These are phyloP conservation scores for Colletotrichum lentis DNA, from an alignment of 2,329 filamentous ascomycete genomes.

Conservation along the genomic window DNA sequence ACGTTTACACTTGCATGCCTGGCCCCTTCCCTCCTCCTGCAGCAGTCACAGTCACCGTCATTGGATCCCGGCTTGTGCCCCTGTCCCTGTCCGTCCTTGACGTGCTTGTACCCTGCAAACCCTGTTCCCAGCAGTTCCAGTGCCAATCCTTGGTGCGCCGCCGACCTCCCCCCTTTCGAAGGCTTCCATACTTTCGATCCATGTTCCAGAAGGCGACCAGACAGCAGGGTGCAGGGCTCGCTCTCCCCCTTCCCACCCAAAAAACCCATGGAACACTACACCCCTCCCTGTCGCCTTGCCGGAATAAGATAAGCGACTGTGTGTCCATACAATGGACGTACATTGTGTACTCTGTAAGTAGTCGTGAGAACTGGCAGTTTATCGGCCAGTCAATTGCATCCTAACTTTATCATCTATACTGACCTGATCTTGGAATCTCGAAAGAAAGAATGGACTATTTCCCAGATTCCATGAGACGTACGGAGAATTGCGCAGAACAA, in stretches of 20 bases:
- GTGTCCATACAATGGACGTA: not conserved
- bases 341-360: not conserved
- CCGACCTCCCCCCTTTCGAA: conserved; percentile 23
- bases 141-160: not conserved
- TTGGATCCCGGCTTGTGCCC: not conserved
- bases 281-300: not conserved
- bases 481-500: not conserved
- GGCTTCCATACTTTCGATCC: conserved; percentile 37
- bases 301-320: conserved; percentile 12
- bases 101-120: conserved; percentile 31
- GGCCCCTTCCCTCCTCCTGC: not conserved
- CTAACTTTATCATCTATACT: not conserved
- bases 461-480: not conserved
- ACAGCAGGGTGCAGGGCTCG: conserved; percentile 29
- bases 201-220: conserved; percentile 38
- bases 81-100: conserved; percentile 22
- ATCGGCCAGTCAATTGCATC: not conserved
- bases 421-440: no score
- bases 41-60: not conserved
- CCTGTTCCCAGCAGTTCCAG: conserved; percentile 36
- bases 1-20: not conserved
- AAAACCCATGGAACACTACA: not conserved
- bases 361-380: not conserved
- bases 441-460: not conserved
- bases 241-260: conserved; percentile 2